A percentile compares a stretch with the other conserved stretches of the same genome.
Evolutionary conservation across 139 green algal genomes (phyloP).

Genomic region (Chlamydomonas asymmetrica): DNA sequence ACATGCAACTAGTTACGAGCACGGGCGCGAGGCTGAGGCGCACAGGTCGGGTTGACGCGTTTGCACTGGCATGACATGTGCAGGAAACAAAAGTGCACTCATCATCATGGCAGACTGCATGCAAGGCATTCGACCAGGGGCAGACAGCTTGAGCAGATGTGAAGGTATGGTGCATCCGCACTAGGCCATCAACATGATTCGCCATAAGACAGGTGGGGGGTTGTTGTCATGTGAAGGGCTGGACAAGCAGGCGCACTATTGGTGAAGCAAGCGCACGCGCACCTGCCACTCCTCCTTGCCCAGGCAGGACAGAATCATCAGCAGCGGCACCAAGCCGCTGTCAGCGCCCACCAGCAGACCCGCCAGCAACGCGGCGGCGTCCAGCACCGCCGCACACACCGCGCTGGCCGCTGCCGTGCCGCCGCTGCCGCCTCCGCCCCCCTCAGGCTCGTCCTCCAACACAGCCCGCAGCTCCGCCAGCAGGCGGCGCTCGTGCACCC

Average conservation of each 20-base stretch:
- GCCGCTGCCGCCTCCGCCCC: neutral
- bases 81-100: neutral
- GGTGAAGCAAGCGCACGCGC: neutral
- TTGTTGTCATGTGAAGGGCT: neutral
- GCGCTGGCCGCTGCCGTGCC: neutral
- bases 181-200: neutral
- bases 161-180: neutral
- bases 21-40: too few species aligned
- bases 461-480: neutral
- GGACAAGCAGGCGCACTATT: neutral
- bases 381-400: slow-evolving; percentile 10
- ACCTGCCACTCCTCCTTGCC: neutral
- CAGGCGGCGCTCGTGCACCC: neutral
- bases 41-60: too few species aligned
- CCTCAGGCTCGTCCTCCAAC: too few species aligned
- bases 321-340: neutral
- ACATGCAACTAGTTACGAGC: too few species aligned
- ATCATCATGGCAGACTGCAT: neutral
- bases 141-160: neutral
- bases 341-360: slow-evolving; percentile 6
- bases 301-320: slow-evolving; percentile 32
- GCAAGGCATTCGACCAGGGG: neutral
- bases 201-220: neutral
- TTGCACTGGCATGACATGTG: neutral
- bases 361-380: slow-evolving; percentile 9